Evolutionary conservation across 345 rosid species (phyloP).

Genomic region (Barbarea vulgaris): DNA sequence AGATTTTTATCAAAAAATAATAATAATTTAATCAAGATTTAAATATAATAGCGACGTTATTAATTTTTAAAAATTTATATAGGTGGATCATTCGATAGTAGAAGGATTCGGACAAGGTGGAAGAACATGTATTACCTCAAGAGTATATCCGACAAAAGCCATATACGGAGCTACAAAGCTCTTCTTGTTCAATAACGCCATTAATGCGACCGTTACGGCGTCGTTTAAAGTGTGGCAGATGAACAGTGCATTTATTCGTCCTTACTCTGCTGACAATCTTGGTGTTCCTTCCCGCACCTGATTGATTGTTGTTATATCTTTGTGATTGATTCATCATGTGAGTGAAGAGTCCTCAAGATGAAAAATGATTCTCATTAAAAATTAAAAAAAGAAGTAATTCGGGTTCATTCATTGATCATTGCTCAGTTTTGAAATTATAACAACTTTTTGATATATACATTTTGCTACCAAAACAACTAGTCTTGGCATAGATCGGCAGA

Average conservation of each 20-base stretch:
- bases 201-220: constrained; percentile 46
- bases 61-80: neutral
- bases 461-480: too few species aligned
- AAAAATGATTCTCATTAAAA: too few species aligned
- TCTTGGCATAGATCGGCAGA: too few species aligned
- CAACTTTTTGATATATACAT: too few species aligned
- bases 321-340: constrained; percentile 12
- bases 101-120: constrained; percentile 91
- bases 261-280: constrained; percentile 37
- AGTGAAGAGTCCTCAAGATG: too few species aligned
- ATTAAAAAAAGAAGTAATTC: too few species aligned
- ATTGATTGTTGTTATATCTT: constrained; percentile 11
- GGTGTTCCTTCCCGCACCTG: constrained; percentile 24
- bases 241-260: constrained; percentile 69
- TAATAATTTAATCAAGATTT: neutral
- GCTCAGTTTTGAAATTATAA: too few species aligned
- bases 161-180: constrained; percentile 66
- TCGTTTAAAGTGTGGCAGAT: constrained; percentile 69
- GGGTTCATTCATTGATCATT: too few species aligned
- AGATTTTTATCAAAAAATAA: too few species aligned
- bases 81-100: constrained; percentile 83
- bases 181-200: constrained; percentile 83
- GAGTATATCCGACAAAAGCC: constrained; percentile 80
- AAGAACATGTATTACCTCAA: constrained; percentile 60
- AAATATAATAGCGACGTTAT: neutral